Base-by-base conservation (phyloP, 345 rosid species). In the Citrus unshiu region DNA sequence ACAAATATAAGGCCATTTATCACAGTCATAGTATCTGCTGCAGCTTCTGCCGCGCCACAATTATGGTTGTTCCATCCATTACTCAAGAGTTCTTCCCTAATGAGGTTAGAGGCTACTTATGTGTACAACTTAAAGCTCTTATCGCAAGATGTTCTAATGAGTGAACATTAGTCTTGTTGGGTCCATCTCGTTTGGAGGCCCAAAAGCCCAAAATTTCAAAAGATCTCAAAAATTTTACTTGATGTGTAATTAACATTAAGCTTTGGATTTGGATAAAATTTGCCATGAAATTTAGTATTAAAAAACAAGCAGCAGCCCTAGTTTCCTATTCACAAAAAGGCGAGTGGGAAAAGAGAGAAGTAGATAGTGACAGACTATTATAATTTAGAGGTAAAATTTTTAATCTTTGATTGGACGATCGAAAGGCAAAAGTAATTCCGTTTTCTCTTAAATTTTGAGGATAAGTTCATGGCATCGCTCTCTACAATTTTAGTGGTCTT, bases 21-120 rank as follows among this genome's bases (percentile, higher is more conserved):
- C 74, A 83, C 66, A 67, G 22, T 77, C 19, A 25, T 84, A 13
- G 39, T 83, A 74, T 84, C 88, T 0, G 79, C 85, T 9, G 82
- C 82, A 22, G 85, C 88, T 71, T 79, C 85, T 0, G 80, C 69
- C 4, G 84, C 80, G 2, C 87, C 43, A 75, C 86, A 2, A 82
- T 73, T 59, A 76, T 83, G 86, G 34, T 88, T 25, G 7, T 81
- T 69, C 86, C 84, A n/a, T 77, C 86, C 5, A 4, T 83, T 19
- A 66, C 77, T 9, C 69, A 5, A 9, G 86, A 86, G 9, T 75
- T 24, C 75, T 10, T 86, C 34, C 87, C 89, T 4, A 19, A 0
- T 0, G 91, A 84, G 86, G 74, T 79, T 21, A 82, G 72, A 9
- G 32, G 16, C 69, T 86, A 79, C 78, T 2, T 85, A 4, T 59